These are phyloP conservation scores for Tremella yokohamensis DNA, from an alignment of 768 basidiomycete species.

Conservation along the genomic window DNA sequence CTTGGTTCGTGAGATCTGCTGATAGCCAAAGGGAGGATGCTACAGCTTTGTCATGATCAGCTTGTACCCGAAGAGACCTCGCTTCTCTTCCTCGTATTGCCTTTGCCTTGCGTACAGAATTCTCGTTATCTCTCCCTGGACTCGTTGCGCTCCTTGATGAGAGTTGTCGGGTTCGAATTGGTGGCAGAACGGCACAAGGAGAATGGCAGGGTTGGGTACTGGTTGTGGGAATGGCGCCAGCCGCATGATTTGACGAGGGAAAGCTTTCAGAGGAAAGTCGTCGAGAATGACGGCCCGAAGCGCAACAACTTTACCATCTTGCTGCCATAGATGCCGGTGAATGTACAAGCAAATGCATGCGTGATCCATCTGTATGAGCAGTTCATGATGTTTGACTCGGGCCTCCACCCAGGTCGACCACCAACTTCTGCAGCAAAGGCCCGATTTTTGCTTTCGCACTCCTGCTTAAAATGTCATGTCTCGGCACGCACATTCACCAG, in stretches of 20 bases:
- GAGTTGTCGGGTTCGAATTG: constrained; percentile 62
- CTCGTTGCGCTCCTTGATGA: constrained; percentile 53
- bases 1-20: constrained; percentile 14
- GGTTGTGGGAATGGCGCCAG: constrained; percentile 59
- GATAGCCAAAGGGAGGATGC: constrained; percentile 35
- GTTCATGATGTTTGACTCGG: too few species aligned
- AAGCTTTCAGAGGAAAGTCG: constrained; percentile 60
- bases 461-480: constrained; percentile 2
- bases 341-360: too few species aligned
- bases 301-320: constrained; percentile 77
- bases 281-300: constrained; percentile 61
- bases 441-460: background rate
- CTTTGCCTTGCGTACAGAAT: constrained; percentile 77
- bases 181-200: constrained; percentile 62
- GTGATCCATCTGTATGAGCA: too few species aligned
- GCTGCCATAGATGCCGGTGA: too few species aligned
- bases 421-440: background rate
- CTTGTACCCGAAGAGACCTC: constrained; percentile 23
- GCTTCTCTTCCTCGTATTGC: constrained; percentile 57
- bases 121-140: constrained; percentile 73
- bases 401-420: too few species aligned
- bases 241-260: background rate
- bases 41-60: constrained; percentile 35
- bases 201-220: constrained; percentile 82
- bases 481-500: background rate